Base-by-base conservation (phyloP, 2,329 filamentous ascomycete genomes). In the Aureobasidium vineae region DNA sequence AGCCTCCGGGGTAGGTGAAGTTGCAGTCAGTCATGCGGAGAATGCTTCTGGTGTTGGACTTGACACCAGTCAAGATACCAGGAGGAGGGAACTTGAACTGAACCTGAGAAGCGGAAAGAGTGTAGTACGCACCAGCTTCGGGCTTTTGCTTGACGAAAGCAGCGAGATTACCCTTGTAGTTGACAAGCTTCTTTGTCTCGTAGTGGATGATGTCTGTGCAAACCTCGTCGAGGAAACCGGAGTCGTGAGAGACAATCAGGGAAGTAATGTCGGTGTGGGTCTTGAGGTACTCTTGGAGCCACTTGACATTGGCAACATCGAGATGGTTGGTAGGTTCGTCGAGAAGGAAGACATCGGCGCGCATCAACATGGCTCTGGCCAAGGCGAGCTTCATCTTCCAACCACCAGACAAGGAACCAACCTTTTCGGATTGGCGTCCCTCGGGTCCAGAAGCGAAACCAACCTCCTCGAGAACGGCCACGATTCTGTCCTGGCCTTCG, bases 341-440 rank as follows among this genome's bases (percentile, higher is more conserved):
- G 67, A 99, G 87, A 61, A 99, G 84, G 67, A 99, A 85, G 60
- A 99, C 93, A 77, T 99, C 95, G n/a, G 95, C 94, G 75, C 89
- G 90, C 84, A 95, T 91, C 74, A 99, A 85, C 93, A 99, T 98
- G 70, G 95, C 95, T 74, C 95, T 88, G 63, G 95, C 95, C 78
- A 99, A 81, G 71, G 95, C 95, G 69, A 99, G 83, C 87, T 99
- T 99, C 95, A 99, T 99, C 86, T 98, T 98, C 95, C 95, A 99
- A 76, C 95, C 95, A 80, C 95, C 95, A 50, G 95, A 98, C 41
- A 99, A 81, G 23, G 94, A 97, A 72, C 95, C 95, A 67, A 99
- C 95, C 73, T 90, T 91, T 77, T 97, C 88, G 6, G 88, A 85
- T 79, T 98, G 95, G 68, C 92, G 88, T 68, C 94, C 95, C 71